Evolutionary conservation across 2,329 filamentous ascomycete species (phyloP), one percentile per base, ranked within the genome.

Genomic region (Pseudogymnoascus sp.): DNA sequence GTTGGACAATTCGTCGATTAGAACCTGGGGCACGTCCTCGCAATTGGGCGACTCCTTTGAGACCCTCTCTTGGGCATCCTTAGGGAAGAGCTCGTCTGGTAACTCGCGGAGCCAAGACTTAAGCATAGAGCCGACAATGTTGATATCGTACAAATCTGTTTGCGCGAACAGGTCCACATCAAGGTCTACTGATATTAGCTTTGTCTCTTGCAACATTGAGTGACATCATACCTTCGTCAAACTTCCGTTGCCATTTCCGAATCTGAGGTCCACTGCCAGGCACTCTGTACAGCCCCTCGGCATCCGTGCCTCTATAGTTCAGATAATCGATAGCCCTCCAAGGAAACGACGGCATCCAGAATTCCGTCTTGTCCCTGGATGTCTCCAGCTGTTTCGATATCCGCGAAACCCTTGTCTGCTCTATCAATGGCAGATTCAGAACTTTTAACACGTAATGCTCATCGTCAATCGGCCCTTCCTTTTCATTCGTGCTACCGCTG

Each of bases 281-380:
- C 43, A 98, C 89, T 64, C 93, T 87, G 74, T 98, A 98, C 3
- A 98, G 81, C 3, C 93, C 93, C 75, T 97, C 93, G 40, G 96
- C 91, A 71, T 97, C 93, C 69, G 90, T 95, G 40, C 91, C 91
- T 72, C 95, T 96, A 76, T 93, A 95, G 75, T 97, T 97, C 61
- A 98, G 80, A 74, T 96, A 97, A 77, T 98, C 93, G 68, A 98
- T 97, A 64, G 92, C 96, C 66, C 93, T 84, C 89, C 93, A 97
- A 0, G 93, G 93, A 64, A 98, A 88, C 6, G 92, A 90, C 11
- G 93, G 93, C 93, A 98, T 96, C 93, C 93, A 98, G 72, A 96
- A 98, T 72, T 97, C 93, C 0, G 93, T 98, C 80, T 97, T 97
- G 72, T 98, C 93, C 66, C 88, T 85, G 8, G 93, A 96, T 65